Conservation (phyloP, 805 yeast genomes). For the Pichia manshurica region DNA sequence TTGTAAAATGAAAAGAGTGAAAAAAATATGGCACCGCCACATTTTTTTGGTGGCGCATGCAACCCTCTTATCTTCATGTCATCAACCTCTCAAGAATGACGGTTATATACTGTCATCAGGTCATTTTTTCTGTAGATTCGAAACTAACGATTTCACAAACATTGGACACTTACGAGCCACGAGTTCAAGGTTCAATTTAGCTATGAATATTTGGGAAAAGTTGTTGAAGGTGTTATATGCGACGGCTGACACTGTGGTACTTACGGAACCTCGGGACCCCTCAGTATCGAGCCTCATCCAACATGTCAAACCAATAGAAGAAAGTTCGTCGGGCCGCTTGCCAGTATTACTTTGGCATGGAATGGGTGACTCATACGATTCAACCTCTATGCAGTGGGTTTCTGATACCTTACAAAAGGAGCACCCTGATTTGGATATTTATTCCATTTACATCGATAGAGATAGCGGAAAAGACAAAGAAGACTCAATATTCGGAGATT, state of each 20-base stretch:
- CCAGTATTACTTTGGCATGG: constrained; percentile 78
- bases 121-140: too few relatives aligned
- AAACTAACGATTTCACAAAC: too few relatives aligned
- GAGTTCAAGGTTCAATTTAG: too few relatives aligned
- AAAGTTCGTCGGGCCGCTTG: constrained; percentile 5
- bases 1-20: too few relatives aligned
- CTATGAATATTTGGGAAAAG: not conserved
- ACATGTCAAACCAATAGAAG: not conserved
- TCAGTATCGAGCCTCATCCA: not conserved
- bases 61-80: too few relatives aligned
- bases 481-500: constrained; percentile 53
- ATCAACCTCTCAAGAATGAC: too few relatives aligned
- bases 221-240: not conserved
- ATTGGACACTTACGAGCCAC: too few relatives aligned
- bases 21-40: not conserved
- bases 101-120: too few relatives aligned
- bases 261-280: not conserved
- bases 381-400: constrained; percentile 49
- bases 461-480: constrained; percentile 49
- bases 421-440: constrained; percentile 47
- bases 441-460: constrained; percentile 46
- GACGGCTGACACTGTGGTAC: not conserved
- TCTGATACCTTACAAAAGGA: constrained; percentile 36
- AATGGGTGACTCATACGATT: constrained; percentile 67
- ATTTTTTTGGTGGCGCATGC: too few relatives aligned